Evolutionary conservation across 1,284 basidiomycete species (phyloP).

Genomic region (Earliella scabrosa): DNA sequence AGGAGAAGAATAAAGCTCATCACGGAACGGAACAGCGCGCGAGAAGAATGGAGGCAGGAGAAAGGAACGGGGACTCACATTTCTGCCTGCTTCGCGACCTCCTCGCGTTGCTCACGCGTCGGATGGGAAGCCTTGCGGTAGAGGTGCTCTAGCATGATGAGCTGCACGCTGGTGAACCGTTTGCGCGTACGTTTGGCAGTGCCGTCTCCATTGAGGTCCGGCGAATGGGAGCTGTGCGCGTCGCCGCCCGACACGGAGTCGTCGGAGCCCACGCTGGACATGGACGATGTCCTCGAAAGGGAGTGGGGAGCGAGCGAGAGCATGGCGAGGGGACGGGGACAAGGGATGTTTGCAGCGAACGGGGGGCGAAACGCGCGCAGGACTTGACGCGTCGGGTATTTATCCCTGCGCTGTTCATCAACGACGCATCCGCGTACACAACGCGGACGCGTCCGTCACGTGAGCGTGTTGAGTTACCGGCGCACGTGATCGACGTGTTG

Average conservation of each 20-base stretch:
- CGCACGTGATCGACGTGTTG: slow-evolving; percentile 28
- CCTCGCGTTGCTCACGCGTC: slow-evolving; percentile 70
- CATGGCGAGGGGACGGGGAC: background rate
- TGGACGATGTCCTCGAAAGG: slow-evolving; percentile 34
- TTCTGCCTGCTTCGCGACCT: slow-evolving; percentile 57
- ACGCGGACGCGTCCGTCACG: slow-evolving; percentile 22
- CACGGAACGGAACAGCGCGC: background rate
- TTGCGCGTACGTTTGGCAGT: slow-evolving; percentile 59
- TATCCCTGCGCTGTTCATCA: slow-evolving; percentile 14
- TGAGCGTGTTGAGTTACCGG: slow-evolving; percentile 17
- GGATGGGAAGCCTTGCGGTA: slow-evolving; percentile 74
- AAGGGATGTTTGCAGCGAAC: background rate
- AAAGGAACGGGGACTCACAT: slow-evolving; percentile 60
- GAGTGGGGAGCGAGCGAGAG: slow-evolving; percentile 6
- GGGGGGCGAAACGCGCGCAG: background rate
- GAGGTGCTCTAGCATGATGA: slow-evolving; percentile 72
- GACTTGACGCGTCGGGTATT: slow-evolving; percentile 17
- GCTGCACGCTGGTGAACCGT: slow-evolving; percentile 68
- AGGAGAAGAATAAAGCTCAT: slow-evolving; percentile 2
- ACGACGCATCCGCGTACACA: slow-evolving; percentile 21
- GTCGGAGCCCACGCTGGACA: slow-evolving; percentile 32
- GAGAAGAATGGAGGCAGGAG: slow-evolving; percentile 10
- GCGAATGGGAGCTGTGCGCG: slow-evolving; percentile 15
- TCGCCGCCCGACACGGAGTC: slow-evolving; percentile 26
- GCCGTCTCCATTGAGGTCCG: slow-evolving; percentile 13